Conservation (phyloP, 1,284 basidiomycete species). For the Rhodofomes roseus region DNA sequence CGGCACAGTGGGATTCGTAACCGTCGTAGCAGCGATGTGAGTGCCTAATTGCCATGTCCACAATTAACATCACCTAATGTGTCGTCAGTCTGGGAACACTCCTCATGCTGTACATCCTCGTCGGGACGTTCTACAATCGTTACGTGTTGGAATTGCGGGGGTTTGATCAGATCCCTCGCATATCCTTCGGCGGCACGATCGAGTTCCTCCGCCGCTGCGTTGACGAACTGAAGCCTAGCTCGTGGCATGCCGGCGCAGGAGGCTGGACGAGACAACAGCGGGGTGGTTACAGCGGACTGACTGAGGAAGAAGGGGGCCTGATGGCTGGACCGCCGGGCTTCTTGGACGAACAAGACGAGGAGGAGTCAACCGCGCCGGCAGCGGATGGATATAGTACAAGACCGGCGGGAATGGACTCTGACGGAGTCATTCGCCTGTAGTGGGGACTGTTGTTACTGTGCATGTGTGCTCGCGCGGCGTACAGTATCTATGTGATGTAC, state of each 20-base stretch:
- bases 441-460: background rate
- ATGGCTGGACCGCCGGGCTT: constrained; percentile 28
- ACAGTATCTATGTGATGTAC: constrained; percentile 1
- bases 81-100: constrained; percentile 46
- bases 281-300: constrained; percentile 28
- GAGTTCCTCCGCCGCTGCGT: constrained; percentile 23
- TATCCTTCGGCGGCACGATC: constrained; percentile 38
- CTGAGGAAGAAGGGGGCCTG: constrained; percentile 31
- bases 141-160: constrained; percentile 61
- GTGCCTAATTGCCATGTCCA: constrained; percentile 16
- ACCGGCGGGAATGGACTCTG: constrained; percentile 24
- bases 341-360: constrained; percentile 29
- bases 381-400: constrained; percentile 11
- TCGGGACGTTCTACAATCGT: constrained; percentile 65
- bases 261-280: constrained; percentile 14
- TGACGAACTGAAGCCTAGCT: constrained; percentile 21
- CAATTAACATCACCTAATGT: background rate
- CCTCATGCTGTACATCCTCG: constrained; percentile 52
- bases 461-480: background rate
- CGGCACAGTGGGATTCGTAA: constrained; percentile 48
- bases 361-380: constrained; percentile 12
- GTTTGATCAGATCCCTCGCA: constrained; percentile 63
- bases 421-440: constrained; percentile 30
- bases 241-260: constrained; percentile 15
- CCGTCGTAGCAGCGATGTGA: constrained; percentile 50